These are phyloP conservation scores for Eucalyptus dawsonii DNA, from an alignment of 345 rosid species.

Conservation along the genomic window DNA sequence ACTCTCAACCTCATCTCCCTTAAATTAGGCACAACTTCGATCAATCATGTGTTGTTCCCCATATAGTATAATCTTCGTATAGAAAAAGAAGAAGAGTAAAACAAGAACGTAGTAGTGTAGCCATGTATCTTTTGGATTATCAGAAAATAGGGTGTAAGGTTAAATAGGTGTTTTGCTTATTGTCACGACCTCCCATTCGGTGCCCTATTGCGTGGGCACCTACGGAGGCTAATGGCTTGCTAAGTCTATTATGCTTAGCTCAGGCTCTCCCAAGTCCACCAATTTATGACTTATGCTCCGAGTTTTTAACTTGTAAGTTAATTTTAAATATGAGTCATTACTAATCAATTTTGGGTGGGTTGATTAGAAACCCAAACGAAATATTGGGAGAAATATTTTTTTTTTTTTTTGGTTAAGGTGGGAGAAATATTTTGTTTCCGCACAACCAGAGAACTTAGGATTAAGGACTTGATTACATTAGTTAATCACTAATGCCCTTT, in stretches of 20 bases:
- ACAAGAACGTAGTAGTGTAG: background rate
- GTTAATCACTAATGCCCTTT: too few species aligned
- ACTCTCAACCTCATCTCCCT: background rate
- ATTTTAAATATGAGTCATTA: too few species aligned
- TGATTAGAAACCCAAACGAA: too few species aligned
- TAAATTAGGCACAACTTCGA: background rate
- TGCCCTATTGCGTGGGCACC: fast-evolving
- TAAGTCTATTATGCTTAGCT: too few species aligned
- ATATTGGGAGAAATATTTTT: too few species aligned
- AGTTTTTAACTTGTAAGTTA: too few species aligned
- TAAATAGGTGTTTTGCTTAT: background rate
- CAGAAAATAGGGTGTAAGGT: background rate
- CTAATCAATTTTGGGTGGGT: too few species aligned
- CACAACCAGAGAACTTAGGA: fast-evolving
- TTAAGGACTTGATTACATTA: fast-evolving
- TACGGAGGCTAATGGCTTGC: too few species aligned
- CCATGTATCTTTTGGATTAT: background rate
- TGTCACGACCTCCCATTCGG: too few species aligned
- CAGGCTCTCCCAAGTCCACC: fast-evolving
- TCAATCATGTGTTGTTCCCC: background rate
- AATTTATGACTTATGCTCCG: fast-evolving
- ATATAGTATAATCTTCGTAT: background rate
- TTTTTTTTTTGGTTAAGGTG: too few species aligned
- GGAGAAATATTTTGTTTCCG: too few species aligned
- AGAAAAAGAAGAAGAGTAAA: background rate